Evolutionary conservation across 495 filamentous ascomycete species (phyloP), one percentile per base, ranked within the genome.

Genomic region (Penicillium ochrochloron): DNA sequence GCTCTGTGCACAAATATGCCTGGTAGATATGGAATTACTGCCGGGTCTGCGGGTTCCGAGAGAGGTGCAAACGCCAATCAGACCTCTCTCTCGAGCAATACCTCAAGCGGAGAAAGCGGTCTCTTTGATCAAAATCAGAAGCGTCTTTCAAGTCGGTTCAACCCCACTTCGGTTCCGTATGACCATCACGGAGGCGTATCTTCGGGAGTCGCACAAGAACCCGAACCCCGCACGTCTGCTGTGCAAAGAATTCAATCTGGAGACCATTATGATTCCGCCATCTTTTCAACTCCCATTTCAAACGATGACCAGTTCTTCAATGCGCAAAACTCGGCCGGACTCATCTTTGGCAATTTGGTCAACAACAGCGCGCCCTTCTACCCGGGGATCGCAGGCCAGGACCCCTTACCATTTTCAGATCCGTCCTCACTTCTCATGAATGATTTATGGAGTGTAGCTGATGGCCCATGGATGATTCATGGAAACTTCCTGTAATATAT

Each of bases 391-490:
- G 44, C 34, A 35, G 62, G 66, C 29, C 65, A 68, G 33, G 66
- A 70, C 10, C 51, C 60, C 37, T 52, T 68, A 7, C 62, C 69
- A 0, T 75, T 75, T 29, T 62, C 69, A 4, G 66, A 64, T 23
- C 59, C 56, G 21, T 65, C 66, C 21, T 61, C 65, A 2, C 64
- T 72, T 9, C 58, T 60, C 6, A 70, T 76, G 66, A 70, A 67
- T 39, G 76, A 80, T 63, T 44, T 74, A n/a, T 78, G 78, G 76
- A 80, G 72, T 66, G 71, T 79, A 19, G 76, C 76, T 37, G 78
- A 80, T 67, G 76, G 75, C 12, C 78, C 76, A 6, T 80, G 78
- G 78, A 71, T 80, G 59, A 75, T 80, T 39, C 71, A 78, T 50
- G 76, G 73, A 15, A 71, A 70, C 19, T 25, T 56, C 19, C 17